Evolutionary conservation across 352 stramenopile species (phyloP), one percentile per base, ranked within the genome.

Genomic region (Globisporangium uncinulatum): DNA sequence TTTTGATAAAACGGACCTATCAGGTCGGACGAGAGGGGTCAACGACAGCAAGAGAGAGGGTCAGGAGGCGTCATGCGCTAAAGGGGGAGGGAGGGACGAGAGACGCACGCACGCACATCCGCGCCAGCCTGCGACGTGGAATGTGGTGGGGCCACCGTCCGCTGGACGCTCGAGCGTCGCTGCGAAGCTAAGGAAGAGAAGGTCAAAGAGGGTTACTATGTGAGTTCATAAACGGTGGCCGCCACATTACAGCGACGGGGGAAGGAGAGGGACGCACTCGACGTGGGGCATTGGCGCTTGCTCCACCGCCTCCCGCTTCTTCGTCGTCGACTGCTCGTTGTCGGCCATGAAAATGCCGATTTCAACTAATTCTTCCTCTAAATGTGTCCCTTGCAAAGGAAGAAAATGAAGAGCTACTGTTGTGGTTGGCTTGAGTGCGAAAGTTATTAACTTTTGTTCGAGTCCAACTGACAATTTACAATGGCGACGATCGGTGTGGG

Each of bases 41-140:
- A 45, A 14, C 14, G 6, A 32, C 21, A 5, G 24, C 5, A n/a
- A 53, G 31, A 42, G 48, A 31, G 31, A 43, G 48, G 15, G 19
- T 43, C 6, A 34, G 47, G 6, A 39, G 6, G 43, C 43, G 9
- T 50, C 42, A 20, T 11, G 7, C 42, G 15, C 15, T 8, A 47
- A 1, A 47, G 11, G 7, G 48, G 7, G 29, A 24, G 17, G 6
- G 15, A 63, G 21, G 4, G 17, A 10, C 4, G 4, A 9, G 15
- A 15, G 24, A 29, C 24, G 24, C 24, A 29, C 2, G 24, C 24
- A 76, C 58, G 57, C 56, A 76, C 82, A 90, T 51, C 73, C 74
- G 49, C 59, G 71, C 82, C 82, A 92, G n/a, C 82, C 82, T 20
- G 79, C 74, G 62, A 92, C 67, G 64, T 90, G 73, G 66, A 83